phyloP scores from a whole-genome alignment of 768 basidiomycete species.

The Lepiota brunneoincarnata region DNA sequence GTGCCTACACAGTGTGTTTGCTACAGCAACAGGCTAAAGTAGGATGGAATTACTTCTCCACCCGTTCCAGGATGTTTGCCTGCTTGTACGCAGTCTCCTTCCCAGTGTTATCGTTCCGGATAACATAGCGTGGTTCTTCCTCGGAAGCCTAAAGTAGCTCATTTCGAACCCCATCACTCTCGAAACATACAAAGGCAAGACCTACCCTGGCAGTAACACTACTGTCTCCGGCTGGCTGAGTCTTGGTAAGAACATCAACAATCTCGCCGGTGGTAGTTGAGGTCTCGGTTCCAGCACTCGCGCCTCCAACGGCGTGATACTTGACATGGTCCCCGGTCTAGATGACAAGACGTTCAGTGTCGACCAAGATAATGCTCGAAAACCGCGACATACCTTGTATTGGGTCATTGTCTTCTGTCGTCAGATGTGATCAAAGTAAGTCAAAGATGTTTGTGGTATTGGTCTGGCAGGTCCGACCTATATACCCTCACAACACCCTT shows the following conservation, averaged over 20 bases:
- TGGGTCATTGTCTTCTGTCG: not conserved
- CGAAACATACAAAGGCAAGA: not conserved
- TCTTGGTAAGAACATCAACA: conserved; percentile 13
- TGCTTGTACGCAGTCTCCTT: conserved; percentile 13
- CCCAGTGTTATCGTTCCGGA: conserved; percentile 12
- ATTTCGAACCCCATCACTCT: no score
- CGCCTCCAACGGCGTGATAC: conserved; percentile 14
- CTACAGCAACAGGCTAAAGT: not conserved
- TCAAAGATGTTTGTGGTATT: no score
- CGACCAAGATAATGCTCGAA: not conserved
- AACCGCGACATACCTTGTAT: not conserved
- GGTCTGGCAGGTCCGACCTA: no score
- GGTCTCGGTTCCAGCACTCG: not conserved
- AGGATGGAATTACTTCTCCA: not conserved
- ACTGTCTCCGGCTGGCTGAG: conserved; percentile 7
- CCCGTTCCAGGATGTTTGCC: conserved; percentile 7
- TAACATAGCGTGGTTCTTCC: conserved; percentile 9
- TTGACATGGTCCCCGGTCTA: conserved; percentile 13
- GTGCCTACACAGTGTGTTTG: no score
- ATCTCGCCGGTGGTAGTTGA: conserved; percentile 14
- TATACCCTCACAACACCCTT: no score
- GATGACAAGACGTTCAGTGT: not conserved
- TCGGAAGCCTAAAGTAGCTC: conserved; percentile 7
- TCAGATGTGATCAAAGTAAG: no score
- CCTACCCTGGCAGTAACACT: conserved; percentile 3